phyloP scores from a whole-genome alignment of 805 yeast genomes.

The Saccharomycopsis sp. region DNA sequence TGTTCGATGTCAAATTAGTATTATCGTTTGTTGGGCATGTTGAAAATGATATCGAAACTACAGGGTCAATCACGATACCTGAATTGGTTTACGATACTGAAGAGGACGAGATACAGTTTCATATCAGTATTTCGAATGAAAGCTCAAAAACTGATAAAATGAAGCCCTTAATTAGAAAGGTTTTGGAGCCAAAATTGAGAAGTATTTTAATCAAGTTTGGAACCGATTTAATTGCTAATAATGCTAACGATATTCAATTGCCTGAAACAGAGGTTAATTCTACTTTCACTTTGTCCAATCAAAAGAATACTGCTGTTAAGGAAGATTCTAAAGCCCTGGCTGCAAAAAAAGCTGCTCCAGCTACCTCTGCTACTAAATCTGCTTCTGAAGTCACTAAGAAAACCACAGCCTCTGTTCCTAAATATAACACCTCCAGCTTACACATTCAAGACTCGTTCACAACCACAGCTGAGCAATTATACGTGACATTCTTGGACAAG shows the following conservation, averaged over 20 bases:
- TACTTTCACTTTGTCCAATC: conserved; percentile 46
- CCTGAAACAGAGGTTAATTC: conserved; percentile 60
- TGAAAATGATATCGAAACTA: conserved; percentile 27
- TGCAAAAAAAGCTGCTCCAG: conserved; percentile 6
- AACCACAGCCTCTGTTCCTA: conserved; percentile 36
- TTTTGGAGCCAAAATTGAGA: conserved; percentile 68
- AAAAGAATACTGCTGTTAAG: conserved; percentile 26
- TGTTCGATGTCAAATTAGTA: conserved; percentile 73
- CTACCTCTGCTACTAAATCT: conserved; percentile 13
- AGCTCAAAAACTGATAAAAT: conserved; percentile 36
- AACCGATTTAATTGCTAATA: conserved; percentile 60
- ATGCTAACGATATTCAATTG: conserved; percentile 85
- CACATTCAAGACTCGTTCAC: conserved; percentile 75
- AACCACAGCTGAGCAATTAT: conserved; percentile 83
- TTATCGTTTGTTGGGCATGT: conserved; percentile 48
- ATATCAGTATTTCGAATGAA: conserved; percentile 58
- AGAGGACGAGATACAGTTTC: conserved; percentile 79
- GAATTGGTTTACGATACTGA: conserved; percentile 93
- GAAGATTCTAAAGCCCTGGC: conserved; percentile 18
- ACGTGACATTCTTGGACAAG: conserved; percentile 67
- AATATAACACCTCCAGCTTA: conserved; percentile 74
- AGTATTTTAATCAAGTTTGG: conserved; percentile 60
- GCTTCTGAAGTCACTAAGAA: conserved; percentile 20
- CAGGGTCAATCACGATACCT: conserved; percentile 77
- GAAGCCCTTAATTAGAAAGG: conserved; percentile 42